A percentile compares a stretch with the other conserved stretches of the same genome.
Conservation (phyloP, 805 yeast species). For the Metschnikowia peoriensis region DNA sequence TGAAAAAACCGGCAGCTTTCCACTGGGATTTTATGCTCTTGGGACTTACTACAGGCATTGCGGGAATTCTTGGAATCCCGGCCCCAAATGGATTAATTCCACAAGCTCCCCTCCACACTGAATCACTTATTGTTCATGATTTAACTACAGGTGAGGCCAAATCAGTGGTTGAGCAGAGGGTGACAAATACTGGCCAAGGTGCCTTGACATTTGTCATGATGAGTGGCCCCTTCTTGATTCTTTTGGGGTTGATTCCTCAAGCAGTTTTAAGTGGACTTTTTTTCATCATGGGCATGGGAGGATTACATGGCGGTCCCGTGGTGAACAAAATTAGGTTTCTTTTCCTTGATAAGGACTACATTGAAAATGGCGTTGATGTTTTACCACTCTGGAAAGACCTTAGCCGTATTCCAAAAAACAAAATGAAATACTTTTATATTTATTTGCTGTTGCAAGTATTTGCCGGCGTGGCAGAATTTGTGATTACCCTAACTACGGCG, state of each 20-base stretch:
- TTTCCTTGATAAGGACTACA: conserved; percentile 51
- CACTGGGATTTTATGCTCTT: conserved; percentile 88
- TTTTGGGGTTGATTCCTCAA: conserved; percentile 84
- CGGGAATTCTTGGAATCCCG: conserved; percentile 88
- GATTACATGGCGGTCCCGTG: conserved; percentile 66
- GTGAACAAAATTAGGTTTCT: conserved; percentile 61
- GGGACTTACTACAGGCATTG: conserved; percentile 82
- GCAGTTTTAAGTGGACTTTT: conserved; percentile 91
- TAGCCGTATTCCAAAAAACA: conserved; percentile 25
- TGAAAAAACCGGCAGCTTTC: conserved; percentile 83
- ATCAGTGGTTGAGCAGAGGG: conserved; percentile 83
- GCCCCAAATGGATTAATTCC: conserved; percentile 97
- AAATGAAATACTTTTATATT: conserved; percentile 47
- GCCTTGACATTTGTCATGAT: conserved; percentile 79
- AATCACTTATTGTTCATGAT: conserved; percentile 62
- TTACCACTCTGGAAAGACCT: conserved; percentile 34
- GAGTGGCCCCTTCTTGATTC: conserved; percentile 82
- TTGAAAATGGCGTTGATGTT: conserved; percentile 35
- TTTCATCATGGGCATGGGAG: conserved; percentile 88
- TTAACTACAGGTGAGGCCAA: conserved; percentile 35
- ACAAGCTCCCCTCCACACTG: conserved; percentile 93
- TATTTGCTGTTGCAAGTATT: conserved; percentile 59
- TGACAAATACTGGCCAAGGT: conserved; percentile 85
- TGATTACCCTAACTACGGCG: conserved; percentile 79
- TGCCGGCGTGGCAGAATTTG: conserved; percentile 80